phyloP scores from a whole-genome alignment of 768 basidiomycete genomes.

The Lentinus tigrinus region DNA sequence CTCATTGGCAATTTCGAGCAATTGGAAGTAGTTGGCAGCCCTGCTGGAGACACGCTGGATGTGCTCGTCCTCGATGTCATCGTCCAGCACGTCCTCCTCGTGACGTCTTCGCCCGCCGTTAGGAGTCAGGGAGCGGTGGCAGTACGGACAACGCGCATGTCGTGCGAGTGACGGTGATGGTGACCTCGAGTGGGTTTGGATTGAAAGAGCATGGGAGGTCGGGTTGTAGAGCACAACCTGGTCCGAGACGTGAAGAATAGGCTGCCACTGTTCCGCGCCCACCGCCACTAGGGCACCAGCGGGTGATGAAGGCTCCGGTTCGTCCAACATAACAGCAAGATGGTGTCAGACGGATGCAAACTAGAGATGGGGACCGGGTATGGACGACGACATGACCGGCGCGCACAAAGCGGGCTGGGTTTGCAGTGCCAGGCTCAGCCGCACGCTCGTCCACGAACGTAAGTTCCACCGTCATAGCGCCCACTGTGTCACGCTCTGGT shows the following conservation, averaged over 20 bases:
- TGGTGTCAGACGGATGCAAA: too few species aligned
- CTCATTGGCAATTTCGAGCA: slow-evolving; percentile 74
- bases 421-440: too few species aligned
- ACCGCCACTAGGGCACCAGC: slow-evolving; percentile 18
- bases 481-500: too few species aligned
- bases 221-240: slow-evolving; percentile 89
- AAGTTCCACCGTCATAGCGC: too few species aligned
- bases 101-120: slow-evolving; percentile 24
- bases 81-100: slow-evolving; percentile 21
- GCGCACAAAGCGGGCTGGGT: too few species aligned
- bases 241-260: slow-evolving; percentile 79
- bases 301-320: slow-evolving; percentile 14
- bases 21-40: slow-evolving; percentile 77
- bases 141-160: slow-evolving; percentile 63
- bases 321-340: slow-evolving; percentile 15
- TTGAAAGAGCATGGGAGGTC: slow-evolving; percentile 77
- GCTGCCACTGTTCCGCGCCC: slow-evolving; percentile 56
- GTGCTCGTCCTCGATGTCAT: slow-evolving; percentile 32
- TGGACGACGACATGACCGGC: too few species aligned
- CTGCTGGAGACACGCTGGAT: slow-evolving; percentile 44
- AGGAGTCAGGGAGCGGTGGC: slow-evolving; percentile 57
- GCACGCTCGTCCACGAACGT: too few species aligned
- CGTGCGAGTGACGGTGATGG: slow-evolving; percentile 10
- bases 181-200: slow-evolving; percentile 36
- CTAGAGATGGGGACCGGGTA: too few species aligned